Evolutionary conservation across 129 eudicot species (phyloP), one percentile per base, ranked within the genome.

Genomic region (Tanacetum coccineum): DNA sequence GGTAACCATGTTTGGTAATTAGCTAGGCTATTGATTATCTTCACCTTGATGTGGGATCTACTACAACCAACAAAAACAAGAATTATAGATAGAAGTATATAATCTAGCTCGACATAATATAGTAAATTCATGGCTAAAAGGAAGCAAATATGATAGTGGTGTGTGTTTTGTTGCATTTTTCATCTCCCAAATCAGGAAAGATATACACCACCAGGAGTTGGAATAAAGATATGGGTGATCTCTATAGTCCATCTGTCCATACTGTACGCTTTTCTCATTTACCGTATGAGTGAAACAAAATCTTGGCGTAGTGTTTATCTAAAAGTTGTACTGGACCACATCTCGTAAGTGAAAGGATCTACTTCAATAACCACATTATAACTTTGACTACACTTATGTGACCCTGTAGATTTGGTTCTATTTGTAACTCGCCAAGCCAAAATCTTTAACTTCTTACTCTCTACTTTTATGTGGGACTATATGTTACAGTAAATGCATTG

Each of bases 141-240:
- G 76, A 72, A 62, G 20, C 50, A 18, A 62, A 50, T 22, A 72
- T 62, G 46, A 51, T 9, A 52, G 62, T 62, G 68, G 63, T 40
- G 46, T 42, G 64, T 39, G 64, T 63, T 64, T 40, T 30, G 12
- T 63, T 54, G 64, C 70, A 63, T 30, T 40, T 64, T 63, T 73
- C 32, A 63, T 42, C 71, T 52, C 71, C 70, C 64, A 73, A 53
- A 73, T 73, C 77, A 21, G 64, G 71, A 63, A 52, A 42, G 62
- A 64, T 64, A 73, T 25, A 9, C 46, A 62, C 70, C 71, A 73
- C 54, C 32, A 40, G 39, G 32, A 52, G 70, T 51, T 63, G 13
- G 65, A 73, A 54, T 73, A 73, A 63, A 72, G 64, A 73, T 63
- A 70, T 59, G 70, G 77, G 46, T 73, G 77, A 67, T 73, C 55